Evolutionary conservation across 768 basidiomycete genomes (phyloP).

Genomic region (Macrocybe gigantea): DNA sequence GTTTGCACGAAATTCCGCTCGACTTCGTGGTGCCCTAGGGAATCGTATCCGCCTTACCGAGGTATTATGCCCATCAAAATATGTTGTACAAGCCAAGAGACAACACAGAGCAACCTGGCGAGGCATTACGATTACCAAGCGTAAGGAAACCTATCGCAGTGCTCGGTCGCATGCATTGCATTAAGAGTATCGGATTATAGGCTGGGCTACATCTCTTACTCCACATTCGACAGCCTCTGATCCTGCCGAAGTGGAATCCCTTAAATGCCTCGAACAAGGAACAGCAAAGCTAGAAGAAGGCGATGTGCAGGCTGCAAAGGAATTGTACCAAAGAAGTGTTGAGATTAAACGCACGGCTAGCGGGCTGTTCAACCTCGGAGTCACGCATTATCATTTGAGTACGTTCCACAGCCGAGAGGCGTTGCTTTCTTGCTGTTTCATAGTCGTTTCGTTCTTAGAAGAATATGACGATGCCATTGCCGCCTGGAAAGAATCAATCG

Average conservation of each 20-base stretch:
- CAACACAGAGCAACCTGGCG: too few relatives aligned
- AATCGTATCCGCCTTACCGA: too few relatives aligned
- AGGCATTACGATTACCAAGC: slow-evolving; percentile 11
- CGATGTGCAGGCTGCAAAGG: slow-evolving; percentile 74
- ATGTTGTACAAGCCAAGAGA: slow-evolving; percentile 2
- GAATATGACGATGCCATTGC: slow-evolving; percentile 83
- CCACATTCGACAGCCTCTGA: slow-evolving; percentile 78
- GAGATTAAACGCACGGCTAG: slow-evolving; percentile 78
- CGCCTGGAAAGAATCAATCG: slow-evolving; percentile 82
- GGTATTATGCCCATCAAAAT: too few relatives aligned
- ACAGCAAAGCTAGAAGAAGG: slow-evolving; percentile 84
- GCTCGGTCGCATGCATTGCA: not conserved
- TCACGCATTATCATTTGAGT: slow-evolving; percentile 89
- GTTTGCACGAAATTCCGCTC: too few relatives aligned
- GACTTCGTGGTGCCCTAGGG: too few relatives aligned
- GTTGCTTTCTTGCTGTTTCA: slow-evolving; percentile 8
- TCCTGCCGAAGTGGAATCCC: slow-evolving; percentile 76
- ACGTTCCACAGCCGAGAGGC: slow-evolving; percentile 20
- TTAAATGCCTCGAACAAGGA: slow-evolving; percentile 76
- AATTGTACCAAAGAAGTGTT: slow-evolving; percentile 70
- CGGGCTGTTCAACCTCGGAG: slow-evolving; percentile 83
- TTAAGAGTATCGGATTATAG: slow-evolving; percentile 26
- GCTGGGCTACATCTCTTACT: slow-evolving; percentile 78
- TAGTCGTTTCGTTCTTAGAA: slow-evolving; percentile 39
- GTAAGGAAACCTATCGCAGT: slow-evolving; percentile 19